Evolutionary conservation across 2,329 filamentous ascomycete genomes (phyloP).

Genomic region (Fusarium tuaranense): DNA sequence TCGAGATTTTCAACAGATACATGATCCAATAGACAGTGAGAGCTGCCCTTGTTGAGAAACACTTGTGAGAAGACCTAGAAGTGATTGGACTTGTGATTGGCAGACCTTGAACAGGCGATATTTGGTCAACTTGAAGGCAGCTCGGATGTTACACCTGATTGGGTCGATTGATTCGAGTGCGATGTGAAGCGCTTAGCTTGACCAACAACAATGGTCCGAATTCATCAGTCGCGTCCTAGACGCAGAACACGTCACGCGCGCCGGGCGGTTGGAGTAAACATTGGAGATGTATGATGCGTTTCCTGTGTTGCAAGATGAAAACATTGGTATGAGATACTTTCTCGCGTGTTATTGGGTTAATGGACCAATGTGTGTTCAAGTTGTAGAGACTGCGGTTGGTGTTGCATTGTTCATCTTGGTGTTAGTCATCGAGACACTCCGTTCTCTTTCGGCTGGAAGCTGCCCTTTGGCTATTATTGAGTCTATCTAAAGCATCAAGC

Average conservation of each 20-base stretch:
- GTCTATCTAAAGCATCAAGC: not conserved
- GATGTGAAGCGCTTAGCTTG: constrained; percentile 2
- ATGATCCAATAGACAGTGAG: not conserved
- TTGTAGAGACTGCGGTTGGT: not conserved
- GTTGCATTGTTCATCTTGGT: not conserved
- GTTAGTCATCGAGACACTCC: not conserved
- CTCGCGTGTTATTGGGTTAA: not conserved
- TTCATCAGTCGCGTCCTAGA: not conserved
- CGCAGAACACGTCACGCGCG: not conserved
- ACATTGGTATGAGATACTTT: not conserved
- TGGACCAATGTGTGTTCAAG: not conserved
- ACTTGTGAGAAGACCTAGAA: not conserved
- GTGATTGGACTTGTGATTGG: not conserved
- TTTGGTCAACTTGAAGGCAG: not conserved
- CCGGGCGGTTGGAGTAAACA: not conserved
- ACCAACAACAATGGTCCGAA: not conserved
- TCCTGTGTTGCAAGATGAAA: not conserved
- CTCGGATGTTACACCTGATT: not conserved
- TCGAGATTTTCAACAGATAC: not conserved
- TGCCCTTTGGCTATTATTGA: not conserved
- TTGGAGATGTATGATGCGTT: not conserved
- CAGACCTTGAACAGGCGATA: not conserved
- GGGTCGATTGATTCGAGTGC: not conserved
- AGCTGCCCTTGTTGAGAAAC: not conserved
- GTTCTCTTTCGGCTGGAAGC: not conserved